Conservation (phyloP, 768 basidiomycete genomes). For the Lactarius psammicola region DNA sequence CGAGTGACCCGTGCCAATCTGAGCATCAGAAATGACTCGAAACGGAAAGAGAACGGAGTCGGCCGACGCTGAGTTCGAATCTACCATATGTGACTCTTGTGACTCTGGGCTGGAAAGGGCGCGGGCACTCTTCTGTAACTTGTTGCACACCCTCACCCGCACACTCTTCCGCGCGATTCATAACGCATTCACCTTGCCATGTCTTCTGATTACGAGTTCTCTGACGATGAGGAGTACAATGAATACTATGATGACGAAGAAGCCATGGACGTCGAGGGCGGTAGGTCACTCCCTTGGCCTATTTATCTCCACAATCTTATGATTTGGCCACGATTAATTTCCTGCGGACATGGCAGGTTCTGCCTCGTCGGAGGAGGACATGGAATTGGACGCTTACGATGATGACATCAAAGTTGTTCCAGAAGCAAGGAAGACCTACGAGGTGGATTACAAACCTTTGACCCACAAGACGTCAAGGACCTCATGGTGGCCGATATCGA, state of each 20-base stretch:
- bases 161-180: conserved; percentile 11
- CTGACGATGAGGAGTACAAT: conserved; percentile 69
- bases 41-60: conserved; percentile 6
- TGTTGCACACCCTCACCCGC: conserved; percentile 9
- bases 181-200: conserved; percentile 33
- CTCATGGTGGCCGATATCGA: conserved; percentile 78
- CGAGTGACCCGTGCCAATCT: conserved; percentile 29
- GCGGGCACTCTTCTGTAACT: conserved; percentile 3
- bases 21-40: conserved; percentile 31
- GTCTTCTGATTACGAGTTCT: conserved; percentile 70
- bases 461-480: conserved; percentile 70
- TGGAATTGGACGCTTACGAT: conserved; percentile 64
- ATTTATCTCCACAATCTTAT: conserved; percentile 29
- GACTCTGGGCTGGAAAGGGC: conserved; percentile 12
- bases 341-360: conserved; percentile 36
- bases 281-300: conserved; percentile 35
- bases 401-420: conserved; percentile 61
- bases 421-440: conserved; percentile 67
- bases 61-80: conserved; percentile 20
- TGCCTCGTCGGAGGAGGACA: conserved; percentile 54
- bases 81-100: not conserved
- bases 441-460: conserved; percentile 81
- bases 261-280: conserved; percentile 57
- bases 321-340: conserved; percentile 29
- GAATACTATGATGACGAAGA: conserved; percentile 74